These are phyloP conservation scores for Obelidium mucronatum DNA, from an alignment of 192 early-diverging fungal species.

Conservation along the genomic window DNA sequence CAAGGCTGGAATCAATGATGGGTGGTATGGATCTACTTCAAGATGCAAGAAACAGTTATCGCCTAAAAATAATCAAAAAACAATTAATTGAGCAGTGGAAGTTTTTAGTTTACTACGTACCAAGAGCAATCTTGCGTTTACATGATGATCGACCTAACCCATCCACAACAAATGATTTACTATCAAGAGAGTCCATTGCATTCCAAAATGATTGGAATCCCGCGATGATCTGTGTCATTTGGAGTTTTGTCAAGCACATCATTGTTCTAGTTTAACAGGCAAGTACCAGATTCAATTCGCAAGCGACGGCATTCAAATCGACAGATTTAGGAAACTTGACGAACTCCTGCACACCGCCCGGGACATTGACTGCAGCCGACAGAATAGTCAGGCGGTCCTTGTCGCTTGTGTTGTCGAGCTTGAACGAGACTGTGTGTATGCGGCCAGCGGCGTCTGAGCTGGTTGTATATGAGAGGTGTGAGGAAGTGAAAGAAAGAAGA, in stretches of 20 bases:
- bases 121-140: slow-evolving; percentile 14
- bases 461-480: too few species aligned
- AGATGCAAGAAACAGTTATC: slow-evolving; percentile 8
- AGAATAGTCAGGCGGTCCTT: too few species aligned
- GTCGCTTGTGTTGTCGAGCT: neutral
- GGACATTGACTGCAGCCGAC: too few species aligned
- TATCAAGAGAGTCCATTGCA: slow-evolving; percentile 4
- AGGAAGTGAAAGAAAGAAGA: too few species aligned
- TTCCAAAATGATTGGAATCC: neutral
- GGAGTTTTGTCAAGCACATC: too few species aligned
- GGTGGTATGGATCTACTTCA: neutral
- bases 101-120: neutral
- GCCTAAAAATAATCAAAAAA: neutral
- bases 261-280: too few species aligned
- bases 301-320: too few species aligned
- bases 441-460: neutral
- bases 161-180: slow-evolving; percentile 12
- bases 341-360: too few species aligned
- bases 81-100: neutral
- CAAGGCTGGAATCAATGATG: neutral
- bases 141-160: neutral
- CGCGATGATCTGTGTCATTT: neutral
- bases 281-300: too few species aligned
- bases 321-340: too few species aligned
- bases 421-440: neutral